Evolutionary conservation across 805 yeast species (phyloP), one percentile per base, ranked within the genome.

Genomic region (Monosporozyma aerobia): DNA sequence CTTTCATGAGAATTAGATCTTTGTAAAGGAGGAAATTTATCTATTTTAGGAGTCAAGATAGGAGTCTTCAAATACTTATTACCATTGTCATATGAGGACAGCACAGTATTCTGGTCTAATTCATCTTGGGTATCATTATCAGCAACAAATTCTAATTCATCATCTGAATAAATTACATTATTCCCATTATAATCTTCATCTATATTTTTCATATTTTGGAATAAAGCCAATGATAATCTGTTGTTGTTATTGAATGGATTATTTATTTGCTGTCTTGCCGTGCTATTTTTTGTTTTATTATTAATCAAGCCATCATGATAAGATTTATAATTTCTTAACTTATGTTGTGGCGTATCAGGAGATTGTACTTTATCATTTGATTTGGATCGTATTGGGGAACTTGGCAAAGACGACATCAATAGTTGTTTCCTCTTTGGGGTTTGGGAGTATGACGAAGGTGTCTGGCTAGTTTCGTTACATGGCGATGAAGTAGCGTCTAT

Each of bases 1-100:
- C 71, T 67, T 50, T 68, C 70, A 52, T 67, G 68, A 3, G 71
- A 68, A 43, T 65, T 65, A 45, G 56, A 68, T 39, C 64, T 61
- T 53, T 70, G 51, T 6, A 68, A 47, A 16, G 63, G 62, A 43
- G 30, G 45, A 7, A 25, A 23, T 23, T 23, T 39, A 39, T 19
- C 25, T 39, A 39, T 16, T 39, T 39, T 39, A 16, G 43, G 43
- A 8, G 43, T 39, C 13, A 39, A 39, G 3, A 39, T 39, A 16
- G 43, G 43, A 16, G 43, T 39, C 10, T 39, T 39, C 13, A 39
- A 5, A 39, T 19, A 39, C 19, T 16, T 39, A 39, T 39, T 39
- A 11, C 6, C 19, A 39, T 39, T 39, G 19, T 39, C 43, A 11
- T 39, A 39, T 39, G 43, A 13, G 16, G 41, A 47, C 30, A 54